Base-by-base conservation (phyloP, 2,329 filamentous ascomycete species). In the Orbilia quercus region DNA sequence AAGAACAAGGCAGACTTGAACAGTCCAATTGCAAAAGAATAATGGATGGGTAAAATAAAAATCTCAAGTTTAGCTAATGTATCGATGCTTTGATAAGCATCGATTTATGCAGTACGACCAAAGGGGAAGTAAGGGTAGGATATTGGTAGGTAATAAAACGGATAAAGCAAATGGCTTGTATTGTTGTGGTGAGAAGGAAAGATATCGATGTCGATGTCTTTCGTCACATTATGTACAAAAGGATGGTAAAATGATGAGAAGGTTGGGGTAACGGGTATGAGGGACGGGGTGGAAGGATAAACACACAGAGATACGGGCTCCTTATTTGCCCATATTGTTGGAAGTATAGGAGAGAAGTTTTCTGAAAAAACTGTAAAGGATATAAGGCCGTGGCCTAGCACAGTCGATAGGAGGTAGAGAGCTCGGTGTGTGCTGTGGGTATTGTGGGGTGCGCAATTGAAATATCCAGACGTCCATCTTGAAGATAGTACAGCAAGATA, bases 221-320 rank as follows among this genome's bases (percentile, higher is more conserved):
- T 64, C 47, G 48, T 51, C 40, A 47, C 42, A 31, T 25, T 65
- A 65, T 65, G 42, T 65, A 65, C 62, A 65, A 57, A 11, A 18
- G 28, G 28, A 31, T 31, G 28, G 7, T 28, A 31, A 55, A 48
- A 28, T 25, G n/a, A n/a, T n/a, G 6, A 31, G 47, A 22, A 14
- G 23, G 11, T n/a, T 34, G 22, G 18, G 25, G 42, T 31, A 47
- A 50, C 40, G 22, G 16, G 25, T 9, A 31, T 31, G 50, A 50
- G 22, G 16, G 20, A 23, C 12, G 20, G 25, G 40, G 62, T 12
- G 22, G 14, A 65, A 57, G 44, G 48, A 45, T 44, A 50, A 51
- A 65, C 42, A 50, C 50, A 55, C 62, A 40, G 25, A 48, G 18
- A 55, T 50, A 57, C 62, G 42, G 51, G 51, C 62, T 50, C 50